Evolutionary conservation across 345 rosid species (phyloP), one percentile per base, ranked within the genome.

Genomic region (Camelina hispida): DNA sequence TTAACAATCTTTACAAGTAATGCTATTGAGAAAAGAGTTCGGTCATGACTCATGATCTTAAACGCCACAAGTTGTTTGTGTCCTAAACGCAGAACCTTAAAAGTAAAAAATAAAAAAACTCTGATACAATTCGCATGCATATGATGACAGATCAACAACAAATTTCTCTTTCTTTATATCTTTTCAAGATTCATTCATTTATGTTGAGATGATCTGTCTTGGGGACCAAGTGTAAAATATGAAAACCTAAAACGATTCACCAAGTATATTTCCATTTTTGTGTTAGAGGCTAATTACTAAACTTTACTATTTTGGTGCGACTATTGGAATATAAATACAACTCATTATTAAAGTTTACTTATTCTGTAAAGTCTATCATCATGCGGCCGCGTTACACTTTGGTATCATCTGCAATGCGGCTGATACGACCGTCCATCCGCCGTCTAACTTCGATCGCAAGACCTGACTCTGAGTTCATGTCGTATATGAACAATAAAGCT

Each of bases 1-100:
- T 78, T 76, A 35, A 20, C 54, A 63, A 85, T 23, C 2, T 67
- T 48, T 8, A 48, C 2, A 16, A 48, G 55, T 35, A 7, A 35
- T 35, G 10, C 38, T 35, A 35, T 35, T 35, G 9, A 35, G 38
- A 35, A 35, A 35, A 35, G 38, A 51, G 28, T 18, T 18, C 4
- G 54, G 54, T 18, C 28, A 51, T 50, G 13, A 18, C 7, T 17
- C 25, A 50, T 51, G 14, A 51, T 20, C 15, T 10, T 20, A 20
- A 20, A 51, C 4, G 13, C 56, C 56, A 10, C 55, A 10, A 52
- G 25, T 3, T 51, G 25, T 9, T 53, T 22, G 56, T 20, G 58
- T 53, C 32, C 0, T 20, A 52, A 22, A 53, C n/a, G 28, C 32
- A 53, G 12, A 23, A 18, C 28, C 0, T 1, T 38, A 9, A 52